phyloP scores from a whole-genome alignment of 1,284 basidiomycete genomes.

The Grifola frondosa region DNA sequence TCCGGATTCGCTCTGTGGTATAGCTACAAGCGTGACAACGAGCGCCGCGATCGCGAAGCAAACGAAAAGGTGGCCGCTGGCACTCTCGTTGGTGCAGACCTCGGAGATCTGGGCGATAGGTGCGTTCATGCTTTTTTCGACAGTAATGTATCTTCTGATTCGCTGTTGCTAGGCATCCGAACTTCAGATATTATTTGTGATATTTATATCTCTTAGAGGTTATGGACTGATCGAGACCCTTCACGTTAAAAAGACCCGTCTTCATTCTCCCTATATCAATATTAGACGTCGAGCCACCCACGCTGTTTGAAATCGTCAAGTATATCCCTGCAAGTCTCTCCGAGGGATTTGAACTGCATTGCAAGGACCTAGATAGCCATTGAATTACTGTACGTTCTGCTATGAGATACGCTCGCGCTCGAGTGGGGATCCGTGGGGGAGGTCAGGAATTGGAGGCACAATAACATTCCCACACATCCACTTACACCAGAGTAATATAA shows the following conservation, averaged over 20 bases:
- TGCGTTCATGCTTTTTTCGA: too few species aligned
- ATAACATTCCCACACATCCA: too few species aligned
- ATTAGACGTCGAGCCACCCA: conserved; percentile 16
- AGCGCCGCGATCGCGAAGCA: conserved; percentile 20
- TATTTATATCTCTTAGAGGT: too few species aligned
- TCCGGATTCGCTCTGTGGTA: conserved; percentile 27
- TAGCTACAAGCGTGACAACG: conserved; percentile 30
- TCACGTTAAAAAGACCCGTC: too few species aligned
- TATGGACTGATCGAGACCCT: too few species aligned
- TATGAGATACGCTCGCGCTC: too few species aligned
- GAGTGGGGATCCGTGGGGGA: too few species aligned
- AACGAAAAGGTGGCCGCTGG: conserved; percentile 8
- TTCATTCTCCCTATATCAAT: too few species aligned
- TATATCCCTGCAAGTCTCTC: conserved; percentile 10
- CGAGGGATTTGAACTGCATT: conserved; percentile 3
- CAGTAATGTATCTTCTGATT: background rate
- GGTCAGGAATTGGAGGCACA: too few species aligned
- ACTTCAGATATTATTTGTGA: conserved; percentile 29
- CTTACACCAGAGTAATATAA: too few species aligned
- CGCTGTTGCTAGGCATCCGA: conserved; percentile 24
- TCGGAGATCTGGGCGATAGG: conserved; percentile 33
- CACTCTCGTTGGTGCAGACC: conserved; percentile 29
- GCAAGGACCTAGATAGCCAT: too few species aligned
- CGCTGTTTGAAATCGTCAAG: conserved; percentile 11
- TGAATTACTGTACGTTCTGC: too few species aligned